Evolutionary conservation across 768 basidiomycete species (phyloP).

Genomic region (Phylloporus scabripes): DNA sequence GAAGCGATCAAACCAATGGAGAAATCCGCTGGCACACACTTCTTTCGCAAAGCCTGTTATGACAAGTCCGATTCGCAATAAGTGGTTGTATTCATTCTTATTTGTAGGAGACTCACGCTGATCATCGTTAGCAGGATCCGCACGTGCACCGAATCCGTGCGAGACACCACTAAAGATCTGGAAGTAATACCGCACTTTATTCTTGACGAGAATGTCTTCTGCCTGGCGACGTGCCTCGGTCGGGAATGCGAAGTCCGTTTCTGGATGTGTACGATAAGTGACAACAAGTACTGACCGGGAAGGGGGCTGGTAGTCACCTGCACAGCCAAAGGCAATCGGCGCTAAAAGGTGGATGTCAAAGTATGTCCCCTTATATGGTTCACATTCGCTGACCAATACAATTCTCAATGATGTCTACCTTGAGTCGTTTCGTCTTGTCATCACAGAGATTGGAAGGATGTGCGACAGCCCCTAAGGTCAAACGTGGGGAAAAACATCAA

Average conservation of each 20-base stretch:
- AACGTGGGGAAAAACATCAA: background rate
- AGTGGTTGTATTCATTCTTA: background rate
- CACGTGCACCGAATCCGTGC: constrained; percentile 35
- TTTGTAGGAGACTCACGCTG: constrained; percentile 17
- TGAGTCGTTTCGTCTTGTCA: constrained; percentile 27
- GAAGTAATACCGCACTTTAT: constrained; percentile 49
- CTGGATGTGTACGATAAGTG: constrained; percentile 23
- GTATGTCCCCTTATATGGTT: background rate
- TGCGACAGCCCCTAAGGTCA: constrained; percentile 45
- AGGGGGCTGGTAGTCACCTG: constrained; percentile 36
- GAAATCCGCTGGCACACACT: constrained; percentile 46
- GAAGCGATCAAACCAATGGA: constrained; percentile 50
- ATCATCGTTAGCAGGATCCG: constrained; percentile 22
- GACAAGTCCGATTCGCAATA: background rate
- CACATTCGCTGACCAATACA: constrained; percentile 38
- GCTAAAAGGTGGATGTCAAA: constrained; percentile 28
- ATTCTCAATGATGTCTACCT: constrained; percentile 43
- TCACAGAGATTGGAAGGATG: constrained; percentile 39
- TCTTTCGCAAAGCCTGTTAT: constrained; percentile 55
- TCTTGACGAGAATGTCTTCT: constrained; percentile 50
- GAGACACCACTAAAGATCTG: constrained; percentile 48
- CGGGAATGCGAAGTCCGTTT: constrained; percentile 53
- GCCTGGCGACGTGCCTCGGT: constrained; percentile 46
- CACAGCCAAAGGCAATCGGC: constrained; percentile 51
- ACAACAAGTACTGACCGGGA: too few species aligned